Base-by-base conservation (phyloP, 257 asterid species). In the Rehmannia glutinosa region DNA sequence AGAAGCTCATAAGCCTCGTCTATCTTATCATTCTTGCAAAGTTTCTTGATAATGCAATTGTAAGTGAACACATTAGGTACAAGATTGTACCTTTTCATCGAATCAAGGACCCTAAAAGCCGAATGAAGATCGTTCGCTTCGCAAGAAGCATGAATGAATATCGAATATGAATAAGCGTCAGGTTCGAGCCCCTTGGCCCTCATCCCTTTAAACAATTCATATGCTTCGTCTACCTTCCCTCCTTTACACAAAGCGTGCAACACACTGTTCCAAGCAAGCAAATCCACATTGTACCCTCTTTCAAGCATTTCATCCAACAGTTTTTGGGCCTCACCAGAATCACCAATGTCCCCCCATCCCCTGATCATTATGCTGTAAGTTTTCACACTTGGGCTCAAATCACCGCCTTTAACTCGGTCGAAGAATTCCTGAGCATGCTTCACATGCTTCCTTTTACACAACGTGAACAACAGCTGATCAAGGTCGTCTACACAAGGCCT, bases 281-380 rank as follows among this genome's bases (percentile, higher is more conserved):
- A 78, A 78, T 92, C 97, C 1, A 78, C 75, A 7, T 3, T 58
- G 61, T 75, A 77, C 0, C 87, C 92, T 72, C 91, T 77, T 19
- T 77, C 82, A 46, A 84, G 80, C 96, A 92, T 85, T 84, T 86
- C 98, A 38, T 87, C 96, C 1, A 87, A 92, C 69, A 92, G 68
- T 47, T 76, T 82, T 28, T 77, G 83, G 0, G 87, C 96, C 4
- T 47, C n/a, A n/a, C n/a, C n/a, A n/a, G n/a, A n/a, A n/a, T n/a
- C n/a, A n/a, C n/a, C n/a, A n/a, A n/a, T n/a, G 36, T 78, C 92
- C 2, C 95, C 97, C 97, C 97, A 92, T 0, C 97, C 96, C 59
- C 70, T 75, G 13, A 87, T 84, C 83, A 92, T 60, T 78, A 92
- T 92, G 80, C 92, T 92, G 60, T 87, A 89, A 30, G 87, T 81